phyloP scores from a whole-genome alignment of 2,329 filamentous ascomycete genomes.

The Myriangium duriaei region DNA sequence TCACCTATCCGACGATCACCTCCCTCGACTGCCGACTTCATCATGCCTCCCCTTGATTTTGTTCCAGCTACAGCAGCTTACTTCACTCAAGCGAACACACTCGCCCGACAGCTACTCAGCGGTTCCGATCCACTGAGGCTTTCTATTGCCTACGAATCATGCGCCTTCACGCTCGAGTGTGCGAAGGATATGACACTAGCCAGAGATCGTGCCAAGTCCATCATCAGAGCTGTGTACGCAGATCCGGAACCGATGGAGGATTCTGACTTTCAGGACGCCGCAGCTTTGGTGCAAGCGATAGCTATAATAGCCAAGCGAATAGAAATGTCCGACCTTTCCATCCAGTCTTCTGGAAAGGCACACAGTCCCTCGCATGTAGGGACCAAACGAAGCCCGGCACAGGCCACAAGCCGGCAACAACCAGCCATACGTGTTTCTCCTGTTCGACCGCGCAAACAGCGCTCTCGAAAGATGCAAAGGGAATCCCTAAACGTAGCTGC shows the following conservation, averaged over 20 bases:
- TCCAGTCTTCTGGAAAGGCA: conserved; percentile 13
- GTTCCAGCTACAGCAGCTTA: conserved; percentile 68
- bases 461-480: too few species aligned
- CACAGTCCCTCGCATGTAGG: conserved; percentile 8
- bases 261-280: conserved; percentile 86
- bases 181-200: conserved; percentile 68
- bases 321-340: conserved; percentile 16
- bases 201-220: conserved; percentile 62
- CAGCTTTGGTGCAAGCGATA: conserved; percentile 72
- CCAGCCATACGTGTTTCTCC: too few species aligned
- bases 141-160: conserved; percentile 83
- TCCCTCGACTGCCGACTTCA: conserved; percentile 46
- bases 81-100: conserved; percentile 62
- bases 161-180: conserved; percentile 88
- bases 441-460: too few species aligned
- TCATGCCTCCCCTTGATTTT: conserved; percentile 70
- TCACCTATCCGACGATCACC: conserved; percentile 31
- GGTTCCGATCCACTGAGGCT: conserved; percentile 82
- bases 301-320: conserved; percentile 82
- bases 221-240: conserved; percentile 83
- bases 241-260: conserved; percentile 88
- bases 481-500: too few species aligned
- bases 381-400: too few species aligned
- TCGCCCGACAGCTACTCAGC: conserved; percentile 66
- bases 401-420: too few species aligned